Conservation (phyloP, 495 filamentous ascomycete genomes). For the Lophium mytilinum region DNA sequence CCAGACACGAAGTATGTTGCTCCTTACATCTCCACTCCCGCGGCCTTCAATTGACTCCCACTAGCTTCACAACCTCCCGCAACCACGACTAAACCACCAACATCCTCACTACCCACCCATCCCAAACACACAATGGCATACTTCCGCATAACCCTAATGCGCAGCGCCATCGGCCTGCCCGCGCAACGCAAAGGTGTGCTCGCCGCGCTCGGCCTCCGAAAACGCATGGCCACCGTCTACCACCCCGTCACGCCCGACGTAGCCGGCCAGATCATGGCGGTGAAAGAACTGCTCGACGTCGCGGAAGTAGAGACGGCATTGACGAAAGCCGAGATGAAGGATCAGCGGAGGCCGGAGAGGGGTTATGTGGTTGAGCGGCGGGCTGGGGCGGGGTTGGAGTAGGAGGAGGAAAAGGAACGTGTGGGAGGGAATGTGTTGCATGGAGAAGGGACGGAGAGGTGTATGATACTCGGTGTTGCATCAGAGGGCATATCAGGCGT, state of each 20-base stretch:
- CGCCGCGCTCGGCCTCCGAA: slow-evolving; percentile 78
- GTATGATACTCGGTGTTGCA: no score
- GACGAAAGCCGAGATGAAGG: slow-evolving; percentile 64
- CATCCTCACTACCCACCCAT: no score
- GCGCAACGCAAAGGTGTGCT: slow-evolving; percentile 74
- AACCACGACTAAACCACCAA: no score
- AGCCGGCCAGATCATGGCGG: slow-evolving; percentile 93
- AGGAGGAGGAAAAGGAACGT: background rate
- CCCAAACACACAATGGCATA: slow-evolving; percentile 57
- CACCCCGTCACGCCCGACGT: slow-evolving; percentile 73
- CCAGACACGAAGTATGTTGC: no score
- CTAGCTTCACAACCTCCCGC: no score
- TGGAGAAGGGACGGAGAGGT: no score
- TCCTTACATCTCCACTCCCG: no score
- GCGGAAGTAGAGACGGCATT: slow-evolving; percentile 68
- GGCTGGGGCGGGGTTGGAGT: background rate
- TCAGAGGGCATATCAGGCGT: background rate
- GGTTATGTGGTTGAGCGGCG: slow-evolving; percentile 78
- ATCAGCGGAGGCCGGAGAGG: slow-evolving; percentile 65
- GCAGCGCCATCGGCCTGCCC: slow-evolving; percentile 88
- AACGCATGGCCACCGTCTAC: slow-evolving; percentile 85
- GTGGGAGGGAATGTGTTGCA: background rate
- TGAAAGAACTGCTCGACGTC: slow-evolving; percentile 90
- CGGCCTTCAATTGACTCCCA: no score
- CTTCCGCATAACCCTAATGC: slow-evolving; percentile 92